These are phyloP conservation scores for Parachaetomium inaequale DNA, from an alignment of 495 filamentous ascomycete genomes.

Conservation along the genomic window DNA sequence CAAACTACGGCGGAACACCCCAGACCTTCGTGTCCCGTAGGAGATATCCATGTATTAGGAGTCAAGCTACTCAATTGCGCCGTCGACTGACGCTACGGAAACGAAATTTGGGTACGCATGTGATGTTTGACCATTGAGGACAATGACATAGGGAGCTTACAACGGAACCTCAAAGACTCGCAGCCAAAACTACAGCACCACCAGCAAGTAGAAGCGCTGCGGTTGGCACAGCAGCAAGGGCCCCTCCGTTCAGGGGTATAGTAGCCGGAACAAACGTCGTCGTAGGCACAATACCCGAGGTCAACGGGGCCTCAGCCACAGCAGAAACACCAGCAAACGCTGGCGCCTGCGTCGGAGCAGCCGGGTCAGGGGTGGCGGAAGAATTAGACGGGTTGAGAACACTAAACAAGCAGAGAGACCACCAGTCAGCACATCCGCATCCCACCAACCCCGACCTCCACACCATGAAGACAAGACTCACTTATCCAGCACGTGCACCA, in stretches of 20 bases:
- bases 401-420: constrained; percentile 7
- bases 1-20: no score
- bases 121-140: no score
- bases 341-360: constrained; percentile 34
- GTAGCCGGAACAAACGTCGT: constrained; percentile 38
- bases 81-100: no score
- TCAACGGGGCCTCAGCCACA: constrained; percentile 38
- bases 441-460: background rate
- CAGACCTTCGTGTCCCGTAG: no score
- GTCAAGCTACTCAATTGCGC: no score
- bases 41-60: no score
- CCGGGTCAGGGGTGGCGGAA: constrained; percentile 25
- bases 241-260: constrained; percentile 19
- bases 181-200: constrained; percentile 15
- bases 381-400: constrained; percentile 34
- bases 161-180: background rate
- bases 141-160: no score
- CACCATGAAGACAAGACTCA: constrained; percentile 12
- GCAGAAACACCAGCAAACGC: constrained; percentile 36
- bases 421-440: background rate
- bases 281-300: constrained; percentile 38
- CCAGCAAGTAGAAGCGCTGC: constrained; percentile 12
- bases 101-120: no score
- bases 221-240: constrained; percentile 1
- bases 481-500: constrained; percentile 53